phyloP scores from a whole-genome alignment of 345 rosid species.

The Eucalyptus pauciflora region DNA sequence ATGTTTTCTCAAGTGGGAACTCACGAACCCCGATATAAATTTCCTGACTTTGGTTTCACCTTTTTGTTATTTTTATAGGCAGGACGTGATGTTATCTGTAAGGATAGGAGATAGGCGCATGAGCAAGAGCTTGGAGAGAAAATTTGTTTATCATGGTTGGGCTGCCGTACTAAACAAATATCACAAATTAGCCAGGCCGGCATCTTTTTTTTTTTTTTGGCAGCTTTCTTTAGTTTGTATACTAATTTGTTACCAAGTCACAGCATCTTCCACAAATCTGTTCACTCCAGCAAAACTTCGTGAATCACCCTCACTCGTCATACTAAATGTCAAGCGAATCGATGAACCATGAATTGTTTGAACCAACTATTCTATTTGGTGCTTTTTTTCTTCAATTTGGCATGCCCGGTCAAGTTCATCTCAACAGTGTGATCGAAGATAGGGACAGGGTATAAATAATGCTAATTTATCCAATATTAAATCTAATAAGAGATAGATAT shows the following conservation, averaged over 20 bases:
- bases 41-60: not conserved
- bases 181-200: not conserved
- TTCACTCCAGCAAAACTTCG: not conserved
- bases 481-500: not conserved
- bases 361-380: not conserved
- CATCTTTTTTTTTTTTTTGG: no score
- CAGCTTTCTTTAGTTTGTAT: not conserved
- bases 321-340: not conserved
- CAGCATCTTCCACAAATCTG: not conserved
- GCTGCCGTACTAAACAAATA: not conserved
- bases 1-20: not conserved
- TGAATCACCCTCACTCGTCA: not conserved
- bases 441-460: not conserved
- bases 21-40: no score
- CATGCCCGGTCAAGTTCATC: not conserved
- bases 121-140: not conserved
- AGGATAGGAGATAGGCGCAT: not conserved
- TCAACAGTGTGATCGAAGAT: not conserved
- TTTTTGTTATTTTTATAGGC: not conserved
- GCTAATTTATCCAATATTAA: not conserved
- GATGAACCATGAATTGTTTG: not conserved
- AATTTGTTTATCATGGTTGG: not conserved
- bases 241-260: not conserved
- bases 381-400: not conserved
- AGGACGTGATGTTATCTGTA: not conserved